A percentile compares a stretch with the other conserved stretches of the same genome.
Conservation (phyloP, 2,329 filamentous ascomycete genomes). For the Penicillium brevicompactum region DNA sequence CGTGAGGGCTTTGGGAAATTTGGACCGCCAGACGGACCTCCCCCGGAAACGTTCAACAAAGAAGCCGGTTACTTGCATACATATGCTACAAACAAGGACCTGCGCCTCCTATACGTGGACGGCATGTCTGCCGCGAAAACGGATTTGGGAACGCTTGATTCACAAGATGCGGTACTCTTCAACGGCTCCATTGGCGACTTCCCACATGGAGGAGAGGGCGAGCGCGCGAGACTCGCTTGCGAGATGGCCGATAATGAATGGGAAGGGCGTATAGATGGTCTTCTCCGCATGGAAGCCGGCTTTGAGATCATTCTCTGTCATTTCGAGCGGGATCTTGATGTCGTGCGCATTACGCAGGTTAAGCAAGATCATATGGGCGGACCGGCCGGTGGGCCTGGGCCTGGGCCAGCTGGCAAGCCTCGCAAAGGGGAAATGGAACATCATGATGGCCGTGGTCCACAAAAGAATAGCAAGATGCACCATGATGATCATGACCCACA, state of each 20-base stretch:
- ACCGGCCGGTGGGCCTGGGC: background rate
- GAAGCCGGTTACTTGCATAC: slow-evolving; percentile 64
- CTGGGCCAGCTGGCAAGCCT: too few species aligned
- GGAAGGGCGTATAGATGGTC: slow-evolving; percentile 59
- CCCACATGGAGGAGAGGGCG: slow-evolving; percentile 41
- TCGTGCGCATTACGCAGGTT: slow-evolving; percentile 35
- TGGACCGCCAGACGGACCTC: background rate
- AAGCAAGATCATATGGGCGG: slow-evolving; percentile 4
- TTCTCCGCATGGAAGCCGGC: slow-evolving; percentile 69
- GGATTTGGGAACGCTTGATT: slow-evolving; percentile 66
- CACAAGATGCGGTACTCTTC: slow-evolving; percentile 64
- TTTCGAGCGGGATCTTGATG: slow-evolving; percentile 52
- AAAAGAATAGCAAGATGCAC: slow-evolving; percentile 4
- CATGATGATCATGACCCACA: background rate
- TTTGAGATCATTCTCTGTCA: slow-evolving; percentile 72
- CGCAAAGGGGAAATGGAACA: background rate
- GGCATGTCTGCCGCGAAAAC: slow-evolving; percentile 71
- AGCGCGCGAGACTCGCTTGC: slow-evolving; percentile 61
- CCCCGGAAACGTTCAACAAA: background rate
- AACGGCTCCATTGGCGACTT: slow-evolving; percentile 30
- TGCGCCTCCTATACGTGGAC: slow-evolving; percentile 69
- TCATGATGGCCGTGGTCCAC: background rate
- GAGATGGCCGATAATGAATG: slow-evolving; percentile 53
- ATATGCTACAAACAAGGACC: slow-evolving; percentile 60
- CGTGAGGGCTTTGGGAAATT: slow-evolving; percentile 8